Evolutionary conservation across 352 stramenopile species (phyloP), one percentile per base, ranked within the genome.

Genomic region (Phytophthora ohioensis): DNA sequence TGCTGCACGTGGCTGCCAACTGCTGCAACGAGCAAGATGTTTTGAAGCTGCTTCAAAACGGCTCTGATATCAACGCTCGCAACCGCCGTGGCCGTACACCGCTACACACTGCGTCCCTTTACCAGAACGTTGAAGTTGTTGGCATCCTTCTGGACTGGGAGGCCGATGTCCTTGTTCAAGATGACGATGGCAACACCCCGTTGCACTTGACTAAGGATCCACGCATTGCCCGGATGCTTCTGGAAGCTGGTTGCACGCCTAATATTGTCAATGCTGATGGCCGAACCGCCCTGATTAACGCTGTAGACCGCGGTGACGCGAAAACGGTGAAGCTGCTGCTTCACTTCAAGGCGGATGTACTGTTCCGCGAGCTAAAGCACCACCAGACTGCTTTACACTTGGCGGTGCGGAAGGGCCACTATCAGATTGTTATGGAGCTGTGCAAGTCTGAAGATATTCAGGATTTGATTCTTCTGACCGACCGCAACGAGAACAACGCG

Each of bases 1-100:
- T 94, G 52, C 73, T 97, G 12, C 90, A 97, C 69, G 83, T 96
- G 11, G 90, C 90, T 38, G 87, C 87, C 0, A 96, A 95, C 67
- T 95, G 87, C 71, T 94, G 87, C 64, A 94, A 94, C 49, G 86
- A 93, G 53, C 86, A 91, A 69, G 90, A 97, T 49, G 87, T 97
- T 32, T 64, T 94, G 6, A 92, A 90, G 70, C 70, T 97, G 55
- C 77, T 97, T 41, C 87, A 97, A 64, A 96, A 95, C 56, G 90
- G 90, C 32, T 93, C 88, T 9, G 85, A 94, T 46, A 94, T 95
- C 47, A 94, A 96, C 57, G 87, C 90, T 21, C 82, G 80, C 35
- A 97, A 97, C 57, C 85, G 83, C 10, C 84, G 82, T 31, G 88
- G 86, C 0, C 85, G 88, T 34, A 97, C 90, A 21, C 90, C 88